Percentiles rank a stretch among this genome's conserved stretches.
phyloP scores from a whole-genome alignment of 208 protist species.

The Acanthamoeba culbertsoni region DNA sequence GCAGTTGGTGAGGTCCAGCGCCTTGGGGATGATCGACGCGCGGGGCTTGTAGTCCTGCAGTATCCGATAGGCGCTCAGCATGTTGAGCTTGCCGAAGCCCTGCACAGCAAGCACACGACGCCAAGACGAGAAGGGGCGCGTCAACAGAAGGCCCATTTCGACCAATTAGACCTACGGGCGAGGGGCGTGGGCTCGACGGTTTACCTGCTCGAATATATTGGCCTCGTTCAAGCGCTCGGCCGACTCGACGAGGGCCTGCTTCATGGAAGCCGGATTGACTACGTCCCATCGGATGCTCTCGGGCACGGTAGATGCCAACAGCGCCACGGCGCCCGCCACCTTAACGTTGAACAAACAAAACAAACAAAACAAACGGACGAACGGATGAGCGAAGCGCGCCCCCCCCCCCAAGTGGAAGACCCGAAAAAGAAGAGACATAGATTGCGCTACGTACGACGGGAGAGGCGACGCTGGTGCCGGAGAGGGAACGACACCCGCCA shows the following conservation, averaged over 20 bases:
- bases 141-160: not conserved
- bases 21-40: conserved; percentile 68
- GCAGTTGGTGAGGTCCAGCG: conserved; percentile 81
- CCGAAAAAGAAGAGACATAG: not conserved
- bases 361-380: not conserved
- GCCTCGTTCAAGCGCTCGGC: conserved; percentile 62
- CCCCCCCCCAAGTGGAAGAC: not conserved
- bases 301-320: conserved; percentile 78
- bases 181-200: not conserved
- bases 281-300: not conserved
- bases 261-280: conserved; percentile 85
- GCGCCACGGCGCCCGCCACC: conserved; percentile 89
- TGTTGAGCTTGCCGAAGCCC: conserved; percentile 83
- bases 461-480: conserved; percentile 93
- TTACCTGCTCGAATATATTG: conserved; percentile 84
- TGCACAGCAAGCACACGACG: not conserved
- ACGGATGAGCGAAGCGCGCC: not conserved
- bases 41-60: conserved; percentile 69
- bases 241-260: conserved; percentile 84
- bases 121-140: no score
- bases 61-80: conserved; percentile 73
- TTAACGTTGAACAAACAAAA: not conserved
- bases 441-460: conserved; percentile 86
- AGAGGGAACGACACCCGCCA: conserved; percentile 82
- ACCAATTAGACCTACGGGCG: no score